A percentile compares a stretch with the other conserved stretches of the same genome.
Conservation (phyloP, 768 basidiomycete species). For the Panus rudis region DNA sequence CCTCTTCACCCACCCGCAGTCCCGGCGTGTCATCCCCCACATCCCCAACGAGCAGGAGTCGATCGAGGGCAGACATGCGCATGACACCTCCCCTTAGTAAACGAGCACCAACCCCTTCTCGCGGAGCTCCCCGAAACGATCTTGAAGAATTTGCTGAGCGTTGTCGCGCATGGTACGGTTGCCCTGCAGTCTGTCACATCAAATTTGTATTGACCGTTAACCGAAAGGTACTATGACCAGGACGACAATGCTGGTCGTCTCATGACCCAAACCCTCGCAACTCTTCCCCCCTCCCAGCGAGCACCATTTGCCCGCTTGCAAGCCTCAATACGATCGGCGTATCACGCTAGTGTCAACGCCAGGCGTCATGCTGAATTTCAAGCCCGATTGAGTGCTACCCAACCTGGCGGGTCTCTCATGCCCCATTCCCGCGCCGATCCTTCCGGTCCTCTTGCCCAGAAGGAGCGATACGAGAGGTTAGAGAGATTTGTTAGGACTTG, state of each 20-base stretch:
- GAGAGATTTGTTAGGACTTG: constrained; percentile 71
- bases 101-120: constrained; percentile 66
- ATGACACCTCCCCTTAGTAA: constrained; percentile 52
- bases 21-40: constrained; percentile 44
- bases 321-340: constrained; percentile 78
- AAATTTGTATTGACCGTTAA: neutral
- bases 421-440: constrained; percentile 69
- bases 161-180: constrained; percentile 68
- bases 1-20: constrained; percentile 53
- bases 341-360: constrained; percentile 73
- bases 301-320: constrained; percentile 84
- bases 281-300: constrained; percentile 75
- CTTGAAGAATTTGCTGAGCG: constrained; percentile 72
- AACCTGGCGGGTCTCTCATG: constrained; percentile 73
- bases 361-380: constrained; percentile 78
- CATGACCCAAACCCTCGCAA: constrained; percentile 79
- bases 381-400: constrained; percentile 73
- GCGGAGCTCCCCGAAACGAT: constrained; percentile 56
- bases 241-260: constrained; percentile 69
- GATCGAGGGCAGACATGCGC: constrained; percentile 44
- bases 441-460: constrained; percentile 52
- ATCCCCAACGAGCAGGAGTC: constrained; percentile 47
- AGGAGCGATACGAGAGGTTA: constrained; percentile 73
- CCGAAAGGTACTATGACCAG: constrained; percentile 75
- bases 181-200: constrained; percentile 7